These are phyloP conservation scores for Coelastrella sp. DNA, from an alignment of 139 green algal genomes.

Conservation along the genomic window DNA sequence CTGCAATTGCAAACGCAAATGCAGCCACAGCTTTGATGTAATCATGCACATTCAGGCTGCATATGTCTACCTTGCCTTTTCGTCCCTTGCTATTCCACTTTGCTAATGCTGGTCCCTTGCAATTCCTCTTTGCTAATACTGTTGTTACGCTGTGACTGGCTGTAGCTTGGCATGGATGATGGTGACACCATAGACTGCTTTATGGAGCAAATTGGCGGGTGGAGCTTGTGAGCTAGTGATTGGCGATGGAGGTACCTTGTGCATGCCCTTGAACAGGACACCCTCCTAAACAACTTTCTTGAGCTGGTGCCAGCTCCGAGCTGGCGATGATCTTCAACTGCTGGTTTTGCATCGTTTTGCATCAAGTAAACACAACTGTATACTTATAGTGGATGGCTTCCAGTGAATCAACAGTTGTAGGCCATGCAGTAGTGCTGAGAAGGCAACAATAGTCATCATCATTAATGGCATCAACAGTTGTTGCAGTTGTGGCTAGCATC, in stretches of 20 bases:
- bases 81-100: background rate
- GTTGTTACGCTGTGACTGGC: background rate
- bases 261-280: background rate
- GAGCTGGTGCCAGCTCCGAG: too few species aligned
- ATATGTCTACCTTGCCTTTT: background rate
- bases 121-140: background rate
- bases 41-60: background rate
- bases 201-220: constrained; percentile 65
- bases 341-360: too few species aligned
- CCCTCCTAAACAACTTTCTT: too few species aligned
- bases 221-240: constrained; percentile 2
- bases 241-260: background rate
- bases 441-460: too few species aligned
- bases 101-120: background rate
- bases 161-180: constrained; percentile 65
- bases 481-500: too few species aligned
- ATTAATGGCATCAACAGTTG: too few species aligned
- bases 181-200: constrained; percentile 65
- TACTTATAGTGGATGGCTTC: too few species aligned
- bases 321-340: too few species aligned
- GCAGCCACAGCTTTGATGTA: background rate
- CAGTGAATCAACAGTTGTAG: too few species aligned
- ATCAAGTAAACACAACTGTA: too few species aligned
- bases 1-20: background rate
- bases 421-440: too few species aligned